These are phyloP conservation scores for Hibiscus trionum DNA, from an alignment of 345 rosid genomes.

Conservation along the genomic window DNA sequence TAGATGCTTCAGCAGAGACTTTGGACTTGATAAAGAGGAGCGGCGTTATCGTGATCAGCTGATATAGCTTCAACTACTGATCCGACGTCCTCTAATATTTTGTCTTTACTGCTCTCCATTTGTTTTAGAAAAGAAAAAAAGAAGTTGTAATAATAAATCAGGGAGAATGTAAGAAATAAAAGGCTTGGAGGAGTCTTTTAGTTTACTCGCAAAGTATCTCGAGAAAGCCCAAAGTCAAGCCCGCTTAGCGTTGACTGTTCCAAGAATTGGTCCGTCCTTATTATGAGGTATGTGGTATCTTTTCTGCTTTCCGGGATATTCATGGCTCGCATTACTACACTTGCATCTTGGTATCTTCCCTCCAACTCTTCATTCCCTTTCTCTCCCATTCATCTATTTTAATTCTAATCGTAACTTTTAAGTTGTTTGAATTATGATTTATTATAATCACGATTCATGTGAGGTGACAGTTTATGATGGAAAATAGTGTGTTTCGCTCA, in stretches of 20 bases:
- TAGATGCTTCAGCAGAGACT: slow-evolving; percentile 50
- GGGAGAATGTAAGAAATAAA: not conserved
- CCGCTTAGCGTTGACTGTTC: not conserved
- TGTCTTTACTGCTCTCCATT: slow-evolving; percentile 25
- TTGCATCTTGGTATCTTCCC: no score
- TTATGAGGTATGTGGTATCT: no score
- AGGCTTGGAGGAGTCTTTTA: not conserved
- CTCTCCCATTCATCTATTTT: no score
- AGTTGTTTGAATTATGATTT: no score
- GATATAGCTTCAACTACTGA: slow-evolving; percentile 82
- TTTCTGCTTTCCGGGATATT: no score
- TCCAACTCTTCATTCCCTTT: no score
- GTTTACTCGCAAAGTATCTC: not conserved
- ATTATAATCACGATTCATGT: no score
- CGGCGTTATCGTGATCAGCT: slow-evolving; percentile 37
- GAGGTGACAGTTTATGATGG: no score
- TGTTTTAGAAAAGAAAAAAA: not conserved
- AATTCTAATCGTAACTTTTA: no score
- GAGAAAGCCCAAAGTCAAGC: not conserved
- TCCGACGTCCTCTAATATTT: slow-evolving; percentile 17
- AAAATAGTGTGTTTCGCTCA: no score
- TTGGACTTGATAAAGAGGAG: slow-evolving; percentile 75
- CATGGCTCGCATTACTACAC: no score
- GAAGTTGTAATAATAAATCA: not conserved
- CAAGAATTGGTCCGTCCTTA: no score